Conservation (phyloP, 306 rosid species). For the Pyrus betulifolia region DNA sequence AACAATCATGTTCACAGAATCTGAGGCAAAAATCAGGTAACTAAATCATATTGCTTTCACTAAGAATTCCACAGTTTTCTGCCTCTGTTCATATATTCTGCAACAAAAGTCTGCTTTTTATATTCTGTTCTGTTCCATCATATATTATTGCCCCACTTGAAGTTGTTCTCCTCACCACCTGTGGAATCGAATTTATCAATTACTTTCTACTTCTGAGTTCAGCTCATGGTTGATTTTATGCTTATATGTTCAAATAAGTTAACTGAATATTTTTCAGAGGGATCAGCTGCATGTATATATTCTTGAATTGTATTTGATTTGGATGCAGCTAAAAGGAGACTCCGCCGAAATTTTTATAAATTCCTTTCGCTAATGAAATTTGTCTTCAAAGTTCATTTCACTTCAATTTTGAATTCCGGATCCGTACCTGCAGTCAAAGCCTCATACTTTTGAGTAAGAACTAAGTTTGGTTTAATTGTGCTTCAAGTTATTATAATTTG, state of each 20-base stretch:
- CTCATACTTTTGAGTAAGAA: background rate
- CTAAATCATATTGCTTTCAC: background rate
- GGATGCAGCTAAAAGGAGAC: background rate
- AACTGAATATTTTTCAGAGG: background rate
- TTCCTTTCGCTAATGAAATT: too few species aligned
- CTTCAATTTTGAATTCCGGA: too few species aligned
- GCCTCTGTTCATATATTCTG: slow-evolving; percentile 26
- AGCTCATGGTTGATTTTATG: slow-evolving; percentile 10
- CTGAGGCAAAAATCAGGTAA: slow-evolving; percentile 27
- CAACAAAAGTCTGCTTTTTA: slow-evolving; percentile 1
- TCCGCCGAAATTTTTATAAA: too few species aligned
- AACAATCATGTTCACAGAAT: slow-evolving; percentile 10
- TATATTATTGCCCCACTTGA: slow-evolving; percentile 20
- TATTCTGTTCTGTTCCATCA: slow-evolving; percentile 17
- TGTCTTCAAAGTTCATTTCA: too few species aligned
- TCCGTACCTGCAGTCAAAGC: too few species aligned
- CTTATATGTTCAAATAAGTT: background rate
- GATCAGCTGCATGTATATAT: slow-evolving; percentile 18
- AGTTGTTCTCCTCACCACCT: slow-evolving; percentile 11
- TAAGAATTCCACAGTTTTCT: background rate
- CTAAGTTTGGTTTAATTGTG: background rate
- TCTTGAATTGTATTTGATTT: background rate
- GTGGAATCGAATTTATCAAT: slow-evolving; percentile 8
- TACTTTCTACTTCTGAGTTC: slow-evolving; percentile 3
- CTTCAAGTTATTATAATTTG: background rate